phyloP scores from a whole-genome alignment of 2,329 filamentous ascomycete genomes.

The Aspergillus neoniger region DNA sequence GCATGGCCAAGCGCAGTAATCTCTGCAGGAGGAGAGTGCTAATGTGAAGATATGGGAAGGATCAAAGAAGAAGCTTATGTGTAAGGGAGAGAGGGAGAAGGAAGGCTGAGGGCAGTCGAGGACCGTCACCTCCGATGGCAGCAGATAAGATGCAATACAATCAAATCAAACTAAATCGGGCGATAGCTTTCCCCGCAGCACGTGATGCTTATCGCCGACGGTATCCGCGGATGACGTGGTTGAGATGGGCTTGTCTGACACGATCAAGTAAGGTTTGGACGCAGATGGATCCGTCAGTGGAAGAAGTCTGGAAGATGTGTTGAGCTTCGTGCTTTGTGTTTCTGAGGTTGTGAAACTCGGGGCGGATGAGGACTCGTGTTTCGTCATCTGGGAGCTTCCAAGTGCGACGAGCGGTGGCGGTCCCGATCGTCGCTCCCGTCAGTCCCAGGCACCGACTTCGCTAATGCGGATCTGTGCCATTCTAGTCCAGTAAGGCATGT shows the following conservation, averaged over 20 bases:
- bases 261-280: not conserved
- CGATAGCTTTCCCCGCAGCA: slow-evolving; percentile 29
- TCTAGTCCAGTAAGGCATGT: not conserved
- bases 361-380: not conserved
- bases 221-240: slow-evolving; percentile 16
- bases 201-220: slow-evolving; percentile 24
- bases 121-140: slow-evolving; percentile 10
- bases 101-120: slow-evolving; percentile 1
- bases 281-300: not conserved
- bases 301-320: not conserved
- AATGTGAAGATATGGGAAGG: not conserved
- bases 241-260: not conserved
- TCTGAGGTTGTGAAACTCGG: not conserved
- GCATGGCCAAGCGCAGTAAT: slow-evolving; percentile 31
- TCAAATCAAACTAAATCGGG: slow-evolving; percentile 6
- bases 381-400: not conserved
- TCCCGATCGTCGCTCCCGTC: not conserved
- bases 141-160: slow-evolving; percentile 23
- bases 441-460: not conserved
- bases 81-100: not conserved
- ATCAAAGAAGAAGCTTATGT: not conserved
- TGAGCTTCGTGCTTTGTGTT: not conserved
- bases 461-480: not conserved
- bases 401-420: not conserved
- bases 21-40: not conserved